Conservation (phyloP, 2,329 filamentous ascomycete genomes). For the Metarhizium anisopliae region DNA sequence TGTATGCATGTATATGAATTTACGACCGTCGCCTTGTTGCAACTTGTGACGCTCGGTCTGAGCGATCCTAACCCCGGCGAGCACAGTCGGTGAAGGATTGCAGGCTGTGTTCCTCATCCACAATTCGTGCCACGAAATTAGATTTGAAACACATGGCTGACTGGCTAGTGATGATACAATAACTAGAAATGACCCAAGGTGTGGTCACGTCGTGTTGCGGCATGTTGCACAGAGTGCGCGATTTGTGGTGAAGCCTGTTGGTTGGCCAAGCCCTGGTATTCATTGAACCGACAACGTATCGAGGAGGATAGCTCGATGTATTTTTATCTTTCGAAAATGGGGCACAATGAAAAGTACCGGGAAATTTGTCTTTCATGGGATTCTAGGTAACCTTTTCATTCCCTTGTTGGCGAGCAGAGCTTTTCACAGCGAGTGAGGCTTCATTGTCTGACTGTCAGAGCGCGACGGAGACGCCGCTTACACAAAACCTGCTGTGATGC, state of each 20-base stretch:
- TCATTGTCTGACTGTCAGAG: background rate
- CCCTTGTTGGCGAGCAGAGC: background rate
- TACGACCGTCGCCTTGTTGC: background rate
- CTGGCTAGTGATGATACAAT: no score
- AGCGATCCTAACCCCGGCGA: background rate
- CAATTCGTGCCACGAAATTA: background rate
- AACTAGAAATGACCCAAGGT: background rate
- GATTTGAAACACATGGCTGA: background rate
- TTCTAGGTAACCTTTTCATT: background rate
- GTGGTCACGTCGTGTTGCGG: background rate
- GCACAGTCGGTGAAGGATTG: background rate
- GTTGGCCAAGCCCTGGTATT: background rate
- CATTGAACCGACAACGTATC: background rate
- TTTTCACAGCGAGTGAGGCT: background rate
- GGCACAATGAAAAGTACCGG: background rate
- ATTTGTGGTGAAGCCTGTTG: background rate
- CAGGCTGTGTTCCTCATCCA: background rate
- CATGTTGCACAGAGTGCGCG: background rate
- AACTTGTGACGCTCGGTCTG: background rate
- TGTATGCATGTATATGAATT: background rate
- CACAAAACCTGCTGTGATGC: background rate
- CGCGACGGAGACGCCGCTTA: background rate
- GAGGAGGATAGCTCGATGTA: background rate
- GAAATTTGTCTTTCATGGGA: background rate
- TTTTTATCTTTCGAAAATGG: background rate